Evolutionary conservation across 2,329 filamentous ascomycete genomes (phyloP), one percentile per base, ranked within the genome.

Genomic region (Cercospora berteroae): DNA sequence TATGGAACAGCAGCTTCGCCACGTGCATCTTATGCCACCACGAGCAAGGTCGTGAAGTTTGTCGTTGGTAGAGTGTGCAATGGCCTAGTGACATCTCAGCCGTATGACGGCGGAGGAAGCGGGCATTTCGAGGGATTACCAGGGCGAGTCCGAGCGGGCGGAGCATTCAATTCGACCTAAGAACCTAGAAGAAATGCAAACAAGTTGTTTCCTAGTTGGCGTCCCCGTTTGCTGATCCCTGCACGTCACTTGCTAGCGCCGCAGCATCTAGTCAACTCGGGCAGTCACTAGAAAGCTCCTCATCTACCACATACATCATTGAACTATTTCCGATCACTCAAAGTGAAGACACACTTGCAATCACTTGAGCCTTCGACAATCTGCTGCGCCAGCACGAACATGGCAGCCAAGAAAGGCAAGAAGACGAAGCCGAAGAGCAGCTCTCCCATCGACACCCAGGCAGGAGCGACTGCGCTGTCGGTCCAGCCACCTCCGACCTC

Each of bases 401-500:
- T 64, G 61, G 61, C 61, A 16, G 61, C 50, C 7, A 58, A 63
- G 33, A 63, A 63, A 50, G 39, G 55, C 25, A 58, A 58, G 13
- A 64, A 31, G 29, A 25, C 23, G 44, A 64, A 57, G n/a, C n/a
- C 16, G 18, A 57, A 64, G 29, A 20, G 52, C 52, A 33, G 23
- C 48, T 13, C 12, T 2, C 36, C 31, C 3, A 2, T 42, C 50
- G 13, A 42, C 25, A 29, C 48, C 7, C 23, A 27, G 48, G 16
- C 33, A 56, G 33, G 33, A 12, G 25, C 33, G 50, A 57, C 5
- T 6, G 20, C 31, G 20, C 52, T 31, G 33, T 13, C 61, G 6
- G 50, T 63, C 12, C 61, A 64, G 36, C 33, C 61, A 6, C 61
- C 61, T 31, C 5, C 55, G 55, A 58, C 55, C 4, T 36, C 55